phyloP scores from a whole-genome alignment of 148 eudicot species.

The Polygonum maritimum region DNA sequence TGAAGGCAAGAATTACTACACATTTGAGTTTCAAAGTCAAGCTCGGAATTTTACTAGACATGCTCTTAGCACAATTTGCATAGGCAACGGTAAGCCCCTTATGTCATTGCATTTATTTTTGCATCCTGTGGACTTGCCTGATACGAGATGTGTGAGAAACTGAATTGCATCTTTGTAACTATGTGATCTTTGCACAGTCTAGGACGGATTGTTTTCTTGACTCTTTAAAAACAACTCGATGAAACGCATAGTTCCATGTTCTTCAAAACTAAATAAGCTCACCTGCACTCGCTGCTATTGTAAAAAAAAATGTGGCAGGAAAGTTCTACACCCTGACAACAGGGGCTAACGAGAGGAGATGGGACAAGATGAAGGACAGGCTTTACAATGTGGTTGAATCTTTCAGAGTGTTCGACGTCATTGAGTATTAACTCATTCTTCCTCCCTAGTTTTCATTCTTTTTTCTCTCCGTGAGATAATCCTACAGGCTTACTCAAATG shows the following conservation, averaged over 20 bases:
- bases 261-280: neutral
- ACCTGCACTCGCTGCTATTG: neutral
- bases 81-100: conserved; percentile 65
- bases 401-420: conserved; percentile 62
- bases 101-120: neutral
- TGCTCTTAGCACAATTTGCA: conserved; percentile 75
- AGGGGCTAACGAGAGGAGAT: conserved; percentile 93
- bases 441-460: too few relatives aligned
- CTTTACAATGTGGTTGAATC: conserved; percentile 74
- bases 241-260: neutral
- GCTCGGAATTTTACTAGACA: conserved; percentile 94
- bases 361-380: conserved; percentile 97
- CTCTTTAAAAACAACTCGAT: neutral
- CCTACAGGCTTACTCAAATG: too few relatives aligned
- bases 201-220: neutral
- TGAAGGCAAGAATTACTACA: conserved; percentile 83
- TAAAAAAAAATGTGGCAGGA: conserved; percentile 34
- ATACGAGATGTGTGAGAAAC: neutral
- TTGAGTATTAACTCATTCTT: too few relatives aligned
- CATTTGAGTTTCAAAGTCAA: conserved; percentile 75
- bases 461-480: too few relatives aligned
- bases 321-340: conserved; percentile 89
- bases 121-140: neutral
- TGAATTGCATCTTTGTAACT: neutral
- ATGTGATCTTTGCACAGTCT: neutral